Conservation (phyloP, 805 yeast genomes). For the Barnettozyma populi region DNA sequence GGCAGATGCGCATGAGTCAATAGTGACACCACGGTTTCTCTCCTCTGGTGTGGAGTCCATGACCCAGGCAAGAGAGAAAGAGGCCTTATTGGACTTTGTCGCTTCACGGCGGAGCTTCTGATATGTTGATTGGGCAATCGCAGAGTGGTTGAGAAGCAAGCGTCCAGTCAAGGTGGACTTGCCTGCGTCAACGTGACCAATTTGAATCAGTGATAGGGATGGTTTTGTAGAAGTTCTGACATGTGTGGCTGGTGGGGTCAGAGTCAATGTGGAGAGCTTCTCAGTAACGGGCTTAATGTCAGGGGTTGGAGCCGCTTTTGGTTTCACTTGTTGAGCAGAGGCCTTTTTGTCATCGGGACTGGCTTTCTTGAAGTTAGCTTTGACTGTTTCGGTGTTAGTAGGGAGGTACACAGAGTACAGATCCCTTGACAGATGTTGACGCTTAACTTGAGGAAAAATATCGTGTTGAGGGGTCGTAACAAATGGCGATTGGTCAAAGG, state of each 20-base stretch:
- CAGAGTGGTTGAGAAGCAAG: slow-evolving; percentile 95
- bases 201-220: slow-evolving; percentile 98
- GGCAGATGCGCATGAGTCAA: slow-evolving; percentile 89
- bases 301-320: slow-evolving; percentile 3
- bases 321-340: background rate
- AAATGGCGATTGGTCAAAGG: slow-evolving; percentile 9
- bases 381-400: slow-evolving; percentile 37
- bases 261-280: slow-evolving; percentile 12
- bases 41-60: slow-evolving; percentile 94
- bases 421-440: slow-evolving; percentile 12
- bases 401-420: slow-evolving; percentile 29
- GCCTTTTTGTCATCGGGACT: slow-evolving; percentile 69
- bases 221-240: slow-evolving; percentile 51
- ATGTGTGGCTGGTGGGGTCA: slow-evolving; percentile 18
- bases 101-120: slow-evolving; percentile 98
- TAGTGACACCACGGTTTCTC: slow-evolving; percentile 96
- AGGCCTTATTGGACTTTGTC: slow-evolving; percentile 94
- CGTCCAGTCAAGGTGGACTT: slow-evolving; percentile 98
- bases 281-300: slow-evolving; percentile 17
- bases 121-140: slow-evolving; percentile 93
- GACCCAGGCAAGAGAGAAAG: slow-evolving; percentile 98
- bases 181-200: slow-evolving; percentile 99
- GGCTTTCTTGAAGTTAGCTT: slow-evolving; percentile 54
- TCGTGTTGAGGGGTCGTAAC: slow-evolving; percentile 1
- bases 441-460: background rate